Evolutionary conservation across 495 filamentous ascomycete species (phyloP), one percentile per base, ranked within the genome.

Genomic region (Aspergillus biplanus): DNA sequence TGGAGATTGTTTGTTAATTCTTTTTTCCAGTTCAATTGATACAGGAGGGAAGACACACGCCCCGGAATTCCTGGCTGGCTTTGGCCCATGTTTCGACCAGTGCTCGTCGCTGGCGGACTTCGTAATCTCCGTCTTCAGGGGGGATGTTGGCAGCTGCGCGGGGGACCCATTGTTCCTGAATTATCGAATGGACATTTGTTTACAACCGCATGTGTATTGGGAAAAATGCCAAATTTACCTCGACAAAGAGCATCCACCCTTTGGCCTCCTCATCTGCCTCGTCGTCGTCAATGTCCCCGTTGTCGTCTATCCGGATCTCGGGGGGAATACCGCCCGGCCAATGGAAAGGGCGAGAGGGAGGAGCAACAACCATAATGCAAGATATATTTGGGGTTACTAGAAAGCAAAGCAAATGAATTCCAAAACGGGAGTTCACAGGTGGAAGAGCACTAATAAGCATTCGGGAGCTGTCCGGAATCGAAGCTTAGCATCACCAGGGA

Each of bases 131-230:
- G 6, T 48, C 46, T 48, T 48, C 46, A 4, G 3, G 1, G 13
- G 46, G 46, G 5, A 48, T 6, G 46, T 48, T 48, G 46, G 46
- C 46, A n/a, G 16, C 46, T 48, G 46, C 46, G 16, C 46, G 46
- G 46, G 46, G 46, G 46, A 48, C 46, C 46, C 46, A 48, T 48
- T 48, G 46, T 48, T 48, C 46, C 39, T 44, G 39, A 15, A 44
- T 27, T 27, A 44, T 44, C 9, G 15, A 44, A 44, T 44, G 9
- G 3, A 44, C 8, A 44, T 44, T 44, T 15, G 39, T 44, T 44
- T 44, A 9, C 39, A 44, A 44, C 9, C 1, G 39, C 15, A 3
- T 44, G 39, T 44, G 39, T 9, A 44, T 44, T 9, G 3, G 3
- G 1, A 9, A 44, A 15, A 9, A 44, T 9, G 8, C 39, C 39